Evolutionary conservation across 768 basidiomycete species (phyloP).

Genomic region (Leccinum disarticulatum): DNA sequence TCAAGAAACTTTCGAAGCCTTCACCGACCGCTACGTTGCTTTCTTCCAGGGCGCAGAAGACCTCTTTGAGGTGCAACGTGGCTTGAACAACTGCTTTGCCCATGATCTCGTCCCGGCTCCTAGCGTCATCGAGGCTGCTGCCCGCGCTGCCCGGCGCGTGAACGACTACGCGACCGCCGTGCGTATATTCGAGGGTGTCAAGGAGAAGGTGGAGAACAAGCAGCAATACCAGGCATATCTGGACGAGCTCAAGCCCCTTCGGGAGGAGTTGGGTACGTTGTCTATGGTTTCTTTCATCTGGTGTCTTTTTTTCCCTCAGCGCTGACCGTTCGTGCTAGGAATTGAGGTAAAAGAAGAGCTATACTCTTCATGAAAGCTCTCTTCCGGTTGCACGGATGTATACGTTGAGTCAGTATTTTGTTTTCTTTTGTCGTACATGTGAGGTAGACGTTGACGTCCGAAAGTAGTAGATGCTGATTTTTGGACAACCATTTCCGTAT

Average conservation of each 20-base stretch:
- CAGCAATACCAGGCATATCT: constrained; percentile 92
- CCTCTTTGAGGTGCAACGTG: constrained; percentile 98
- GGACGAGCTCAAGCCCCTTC: constrained; percentile 82
- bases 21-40: constrained; percentile 88
- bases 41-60: constrained; percentile 95
- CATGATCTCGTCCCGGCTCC: constrained; percentile 94
- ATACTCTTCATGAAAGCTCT: constrained; percentile 43
- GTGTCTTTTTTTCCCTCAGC: background rate
- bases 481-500: constrained; percentile 20
- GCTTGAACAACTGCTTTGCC: constrained; percentile 99
- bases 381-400: constrained; percentile 10
- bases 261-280: constrained; percentile 85
- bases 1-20: constrained; percentile 91
- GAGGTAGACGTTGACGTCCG: constrained; percentile 4
- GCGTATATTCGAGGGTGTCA: constrained; percentile 91
- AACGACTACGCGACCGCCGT: constrained; percentile 98
- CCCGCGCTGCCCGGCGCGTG: constrained; percentile 85
- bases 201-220: constrained; percentile 98
- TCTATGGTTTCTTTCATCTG: background rate
- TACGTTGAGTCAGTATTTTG: constrained; percentile 18
- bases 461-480: constrained; percentile 28
- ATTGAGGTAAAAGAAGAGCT: constrained; percentile 64
- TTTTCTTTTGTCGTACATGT: background rate
- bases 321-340: constrained; percentile 35
- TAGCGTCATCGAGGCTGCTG: constrained; percentile 80